Evolutionary conservation across 306 rosid genomes (phyloP), one percentile per base, ranked within the genome.

Genomic region (Bauhinia variegata): DNA sequence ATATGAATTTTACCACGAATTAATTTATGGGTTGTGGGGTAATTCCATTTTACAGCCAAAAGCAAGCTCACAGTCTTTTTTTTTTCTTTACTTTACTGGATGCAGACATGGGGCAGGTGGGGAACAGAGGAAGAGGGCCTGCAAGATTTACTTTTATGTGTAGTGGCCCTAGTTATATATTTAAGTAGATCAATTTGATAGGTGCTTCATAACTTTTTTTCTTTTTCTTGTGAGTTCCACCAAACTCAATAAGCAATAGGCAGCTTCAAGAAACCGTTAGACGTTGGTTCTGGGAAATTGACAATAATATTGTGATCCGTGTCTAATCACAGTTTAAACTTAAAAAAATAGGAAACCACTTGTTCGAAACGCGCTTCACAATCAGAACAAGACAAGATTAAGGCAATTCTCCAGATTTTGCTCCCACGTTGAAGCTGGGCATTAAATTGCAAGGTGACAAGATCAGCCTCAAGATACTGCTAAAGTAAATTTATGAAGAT

Each of bases 161-260:
- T 23, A 23, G 28, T 23, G 28, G 28, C 2, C 28, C 28, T 23
- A 23, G 28, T 23, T 23, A 1, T 23, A 23, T 2, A 23, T 23
- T 23, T 2, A 23, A 23, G 28, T 23, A 23, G 2, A 23, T 2
- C 28, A 23, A 23, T 23, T 23, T 23, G 1, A 1, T 23, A 23
- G 28, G 28, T 23, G 28, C n/a, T 23, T 23, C 28, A 23, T 23
- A 23, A 23, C 28, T 23, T 23, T 23, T 23, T 23, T 2, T 23
- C 2, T 1, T 23, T 23, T 23, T 23, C 28, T 23, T 23, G 28
- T 23, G 28, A 23, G 28, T 23, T 3, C 39, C 39, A 44, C 42
- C 65, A 39, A 64, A 62, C 71, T 70, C 39, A 48, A 34, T 30
- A 55, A 59, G 17, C 48, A 67, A 53, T 51, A 64, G 53, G 28